Percentiles rank a stretch among this genome's conserved stretches.
Evolutionary conservation across 78 protist species (phyloP).

Genomic region (Dictyostelium brefeldianum): DNA sequence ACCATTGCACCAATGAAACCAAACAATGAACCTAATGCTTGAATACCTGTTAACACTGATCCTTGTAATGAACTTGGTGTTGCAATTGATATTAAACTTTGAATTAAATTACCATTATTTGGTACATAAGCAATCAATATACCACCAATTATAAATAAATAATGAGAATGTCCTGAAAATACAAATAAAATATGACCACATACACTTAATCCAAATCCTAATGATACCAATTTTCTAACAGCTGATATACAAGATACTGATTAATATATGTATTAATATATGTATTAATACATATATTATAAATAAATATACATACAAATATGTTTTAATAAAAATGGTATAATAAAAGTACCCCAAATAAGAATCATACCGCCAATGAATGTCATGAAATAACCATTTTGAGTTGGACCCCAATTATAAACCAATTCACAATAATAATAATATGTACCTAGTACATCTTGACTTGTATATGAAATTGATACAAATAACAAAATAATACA

Average conservation of each 20-base stretch:
- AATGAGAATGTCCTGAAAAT: background rate
- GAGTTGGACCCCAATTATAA: slow-evolving; percentile 1
- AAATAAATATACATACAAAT: slow-evolving; percentile 16
- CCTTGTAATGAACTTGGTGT: slow-evolving; percentile 44
- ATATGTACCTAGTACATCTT: background rate
- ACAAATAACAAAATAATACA: background rate
- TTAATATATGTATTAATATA: background rate
- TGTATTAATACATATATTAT: background rate
- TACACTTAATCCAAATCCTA: background rate
- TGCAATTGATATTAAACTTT: slow-evolving; percentile 5
- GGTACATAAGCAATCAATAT: slow-evolving; percentile 1
- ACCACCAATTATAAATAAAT: background rate
- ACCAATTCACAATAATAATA: background rate
- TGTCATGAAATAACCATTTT: background rate
- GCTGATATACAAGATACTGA: no score
- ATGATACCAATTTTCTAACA: slow-evolving; percentile 13
- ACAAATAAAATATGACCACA: background rate
- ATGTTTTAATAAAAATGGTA: slow-evolving; percentile 28
- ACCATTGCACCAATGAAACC: background rate
- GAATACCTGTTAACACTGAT: slow-evolving; percentile 7
- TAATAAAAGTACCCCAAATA: background rate
- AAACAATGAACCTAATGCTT: background rate
- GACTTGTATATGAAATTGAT: background rate
- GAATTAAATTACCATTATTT: background rate
- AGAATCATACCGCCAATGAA: background rate